Base-by-base conservation (phyloP, 352 stramenopile genomes). In the Peronospora destructor region DNA sequence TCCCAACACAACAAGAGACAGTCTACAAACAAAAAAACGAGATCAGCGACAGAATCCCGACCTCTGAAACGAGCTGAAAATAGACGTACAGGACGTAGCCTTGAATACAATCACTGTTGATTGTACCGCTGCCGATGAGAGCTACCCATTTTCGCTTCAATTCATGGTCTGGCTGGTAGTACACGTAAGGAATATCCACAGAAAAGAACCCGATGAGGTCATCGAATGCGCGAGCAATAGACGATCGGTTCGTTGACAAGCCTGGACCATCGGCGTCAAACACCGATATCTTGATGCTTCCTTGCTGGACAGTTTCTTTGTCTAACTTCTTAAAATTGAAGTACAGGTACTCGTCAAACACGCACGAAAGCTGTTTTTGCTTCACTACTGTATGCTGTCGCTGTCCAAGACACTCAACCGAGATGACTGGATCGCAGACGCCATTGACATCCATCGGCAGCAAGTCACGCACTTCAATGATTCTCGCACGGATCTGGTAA, bases 381-480 rank as follows among this genome's bases (percentile, higher is more conserved):
- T 94, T 84, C 47, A 93, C 72, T 35, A 77, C 62, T 6, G 77
- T 93, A 47, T 94, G 69, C 43, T 92, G 74, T 7, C 76, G 74
- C 43, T 94, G 79, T 3, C 73, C 77, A 33, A 95, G 68, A 34
- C 83, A 90, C 53, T 91, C 83, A 12, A 94, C 76, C 12, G 80
- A 77, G 4, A 95, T 68, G 13, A 96, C 85, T 4, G 90, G 90
- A 52, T 97, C 90, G 39, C 76, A 91, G 9, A 85, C 65, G 9
- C 87, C 87, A 52, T 95, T 87, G 8, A 68, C 45, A 37, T 95
- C 84, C 71, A 91, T 91, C 0, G 83, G 70, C 34, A 92, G 83
- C n/a, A 96, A 68, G 49, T 94, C 83, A n/a, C 84, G 75, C 25
- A 89, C 83, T 80, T 96, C 84, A 56, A 96, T 94, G 25, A 95